Evolutionary conservation across 2,329 filamentous ascomycete genomes (phyloP).

Genomic region (Harringtonia lauricola): DNA sequence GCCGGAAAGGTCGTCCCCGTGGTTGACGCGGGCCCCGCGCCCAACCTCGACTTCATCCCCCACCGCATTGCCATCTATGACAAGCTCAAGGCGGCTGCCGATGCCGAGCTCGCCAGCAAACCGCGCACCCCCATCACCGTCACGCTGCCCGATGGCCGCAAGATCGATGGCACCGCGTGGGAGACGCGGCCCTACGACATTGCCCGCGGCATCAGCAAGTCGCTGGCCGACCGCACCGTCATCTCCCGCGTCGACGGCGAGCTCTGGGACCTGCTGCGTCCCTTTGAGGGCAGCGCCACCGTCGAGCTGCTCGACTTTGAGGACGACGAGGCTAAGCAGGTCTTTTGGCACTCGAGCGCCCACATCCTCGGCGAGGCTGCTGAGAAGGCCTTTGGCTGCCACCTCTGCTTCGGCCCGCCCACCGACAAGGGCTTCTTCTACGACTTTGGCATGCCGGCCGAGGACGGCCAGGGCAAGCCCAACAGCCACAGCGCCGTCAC

Average conservation of each 20-base stretch:
- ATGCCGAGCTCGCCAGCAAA: conserved; percentile 62
- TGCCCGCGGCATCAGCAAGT: conserved; percentile 71
- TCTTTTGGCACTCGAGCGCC: conserved; percentile 96
- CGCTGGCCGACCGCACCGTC: conserved; percentile 73
- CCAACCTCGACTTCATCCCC: conserved; percentile 61
- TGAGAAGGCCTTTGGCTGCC: conserved; percentile 82
- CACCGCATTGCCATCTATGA: conserved; percentile 82
- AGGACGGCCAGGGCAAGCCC: conserved; percentile 23
- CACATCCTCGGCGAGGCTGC: conserved; percentile 93
- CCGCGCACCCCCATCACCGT: conserved; percentile 65
- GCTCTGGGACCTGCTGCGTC: conserved; percentile 87
- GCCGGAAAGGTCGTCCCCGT: conserved; percentile 12
- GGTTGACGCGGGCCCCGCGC: conserved; percentile 24
- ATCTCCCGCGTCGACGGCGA: conserved; percentile 74
- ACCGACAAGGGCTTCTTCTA: conserved; percentile 94
- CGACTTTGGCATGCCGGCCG: conserved; percentile 77
- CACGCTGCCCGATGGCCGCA: conserved; percentile 60
- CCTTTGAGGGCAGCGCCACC: conserved; percentile 77
- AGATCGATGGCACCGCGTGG: conserved; percentile 70
- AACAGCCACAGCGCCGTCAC: conserved; percentile 43
- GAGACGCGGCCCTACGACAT: conserved; percentile 80
- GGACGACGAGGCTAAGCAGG: conserved; percentile 66
- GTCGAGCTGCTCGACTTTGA: conserved; percentile 78
- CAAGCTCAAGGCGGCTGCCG: conserved; percentile 72
- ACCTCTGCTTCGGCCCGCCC: conserved; percentile 86